phyloP scores from a whole-genome alignment of 202 grass and related monocot species.

The Schoenoplectus triqueter region DNA sequence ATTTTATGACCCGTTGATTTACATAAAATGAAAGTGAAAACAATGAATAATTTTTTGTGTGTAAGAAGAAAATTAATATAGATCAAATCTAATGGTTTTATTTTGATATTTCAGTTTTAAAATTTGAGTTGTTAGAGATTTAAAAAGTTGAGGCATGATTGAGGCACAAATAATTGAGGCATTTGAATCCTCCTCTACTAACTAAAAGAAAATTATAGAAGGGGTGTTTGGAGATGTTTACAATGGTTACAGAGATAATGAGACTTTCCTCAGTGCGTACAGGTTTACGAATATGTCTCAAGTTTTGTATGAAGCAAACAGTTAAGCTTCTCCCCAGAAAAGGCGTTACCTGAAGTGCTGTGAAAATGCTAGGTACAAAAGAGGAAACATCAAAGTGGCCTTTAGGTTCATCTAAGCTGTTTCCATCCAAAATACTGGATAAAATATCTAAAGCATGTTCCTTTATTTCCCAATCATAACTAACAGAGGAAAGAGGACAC shows the following conservation, averaged over 20 bases:
- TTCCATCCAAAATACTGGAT: conserved; percentile 55
- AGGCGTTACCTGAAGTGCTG: conserved; percentile 66
- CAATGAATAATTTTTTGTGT: too few relatives aligned
- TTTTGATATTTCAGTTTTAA: too few relatives aligned
- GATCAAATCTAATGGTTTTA: too few relatives aligned
- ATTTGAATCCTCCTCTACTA: too few relatives aligned
- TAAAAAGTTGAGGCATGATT: too few relatives aligned
- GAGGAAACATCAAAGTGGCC: conserved; percentile 53
- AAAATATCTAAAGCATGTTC: conserved; percentile 66
- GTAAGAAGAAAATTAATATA: too few relatives aligned
- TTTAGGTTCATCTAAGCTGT: conserved; percentile 44
- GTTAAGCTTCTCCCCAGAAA: neutral
- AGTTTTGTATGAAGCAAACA: neutral
- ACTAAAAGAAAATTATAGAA: conserved; percentile 10
- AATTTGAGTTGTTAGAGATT: too few relatives aligned
- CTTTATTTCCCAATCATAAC: conserved; percentile 82
- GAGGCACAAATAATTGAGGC: too few relatives aligned
- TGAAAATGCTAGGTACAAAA: conserved; percentile 52
- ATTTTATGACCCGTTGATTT: too few relatives aligned
- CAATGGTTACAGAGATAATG: neutral
- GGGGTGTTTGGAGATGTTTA: neutral
- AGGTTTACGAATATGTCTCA: neutral
- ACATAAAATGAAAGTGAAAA: too few relatives aligned
- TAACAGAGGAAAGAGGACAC: conserved; percentile 58
- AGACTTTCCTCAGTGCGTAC: neutral